These are phyloP conservation scores for Kazachstania africana DNA, from an alignment of 805 yeast species.

Conservation along the genomic window DNA sequence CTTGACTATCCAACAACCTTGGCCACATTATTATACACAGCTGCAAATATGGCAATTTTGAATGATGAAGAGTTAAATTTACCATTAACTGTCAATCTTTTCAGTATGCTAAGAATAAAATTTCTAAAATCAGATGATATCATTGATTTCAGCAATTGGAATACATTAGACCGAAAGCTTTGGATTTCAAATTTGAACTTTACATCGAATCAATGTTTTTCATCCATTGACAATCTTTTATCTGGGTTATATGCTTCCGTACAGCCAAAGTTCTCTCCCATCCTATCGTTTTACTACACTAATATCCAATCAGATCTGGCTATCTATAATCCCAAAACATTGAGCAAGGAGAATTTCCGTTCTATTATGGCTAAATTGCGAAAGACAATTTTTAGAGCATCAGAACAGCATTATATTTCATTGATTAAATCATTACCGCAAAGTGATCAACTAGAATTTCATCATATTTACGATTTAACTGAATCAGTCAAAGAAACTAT, in stretches of 20 bases:
- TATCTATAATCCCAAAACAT: slow-evolving; percentile 11
- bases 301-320: slow-evolving; percentile 37
- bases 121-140: slow-evolving; percentile 13
- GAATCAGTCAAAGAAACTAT: slow-evolving; percentile 41
- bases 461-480: slow-evolving; percentile 46
- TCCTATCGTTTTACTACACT: slow-evolving; percentile 37
- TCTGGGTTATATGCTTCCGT: slow-evolving; percentile 31
- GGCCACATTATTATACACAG: slow-evolving; percentile 39
- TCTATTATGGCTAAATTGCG: slow-evolving; percentile 31
- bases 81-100: slow-evolving; percentile 24
- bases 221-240: slow-evolving; percentile 33
- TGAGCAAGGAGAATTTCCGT: slow-evolving; percentile 19
- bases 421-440: slow-evolving; percentile 45
- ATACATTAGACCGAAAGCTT: slow-evolving; percentile 35
- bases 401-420: slow-evolving; percentile 34
- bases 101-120: slow-evolving; percentile 21
- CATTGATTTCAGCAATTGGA: slow-evolving; percentile 27
- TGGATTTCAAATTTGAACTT: slow-evolving; percentile 37
- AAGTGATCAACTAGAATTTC: slow-evolving; percentile 38
- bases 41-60: slow-evolving; percentile 31
- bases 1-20: slow-evolving; percentile 36
- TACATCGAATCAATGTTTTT: slow-evolving; percentile 37
- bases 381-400: slow-evolving; percentile 28
- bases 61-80: slow-evolving; percentile 23
- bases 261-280: slow-evolving; percentile 50